Conservation (phyloP, 352 stramenopile species). For the Pythium rhizo-oryzae region DNA sequence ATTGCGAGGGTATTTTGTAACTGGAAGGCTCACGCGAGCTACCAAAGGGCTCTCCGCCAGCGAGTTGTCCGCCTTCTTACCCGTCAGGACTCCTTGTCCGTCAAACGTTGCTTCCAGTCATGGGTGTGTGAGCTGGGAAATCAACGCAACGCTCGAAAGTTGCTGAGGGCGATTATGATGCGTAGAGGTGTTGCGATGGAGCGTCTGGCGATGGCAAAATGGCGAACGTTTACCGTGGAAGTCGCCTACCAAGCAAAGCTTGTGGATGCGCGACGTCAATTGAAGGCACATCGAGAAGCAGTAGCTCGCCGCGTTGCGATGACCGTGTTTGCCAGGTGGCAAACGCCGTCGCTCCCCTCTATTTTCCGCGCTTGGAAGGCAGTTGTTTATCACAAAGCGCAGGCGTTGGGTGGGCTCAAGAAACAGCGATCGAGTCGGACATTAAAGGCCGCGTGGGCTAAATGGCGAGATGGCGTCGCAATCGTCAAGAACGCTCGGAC, state of each 20-base stretch:
- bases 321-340: conserved; percentile 12
- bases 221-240: conserved; percentile 1
- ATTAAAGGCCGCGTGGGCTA: background rate
- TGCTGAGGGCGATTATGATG: background rate
- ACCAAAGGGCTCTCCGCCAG: conserved; percentile 2
- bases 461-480: background rate
- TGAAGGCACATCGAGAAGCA: conserved; percentile 13
- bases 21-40: conserved; percentile 11
- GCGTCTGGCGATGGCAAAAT: background rate
- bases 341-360: conserved; percentile 4
- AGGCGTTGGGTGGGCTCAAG: background rate
- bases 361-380: conserved; percentile 10
- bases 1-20: conserved; percentile 1
- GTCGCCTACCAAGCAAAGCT: background rate
- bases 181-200: background rate
- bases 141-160: background rate
- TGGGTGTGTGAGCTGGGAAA: background rate
- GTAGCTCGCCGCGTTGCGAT: conserved; percentile 16
- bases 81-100: background rate
- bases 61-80: background rate
- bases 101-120: conserved; percentile 7
- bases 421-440: too few relatives aligned
- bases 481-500: too few relatives aligned
- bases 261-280: background rate
- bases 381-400: background rate